Base-by-base conservation (phyloP, 2,329 filamentous ascomycete genomes). In the Helicocarpus griseus region DNA sequence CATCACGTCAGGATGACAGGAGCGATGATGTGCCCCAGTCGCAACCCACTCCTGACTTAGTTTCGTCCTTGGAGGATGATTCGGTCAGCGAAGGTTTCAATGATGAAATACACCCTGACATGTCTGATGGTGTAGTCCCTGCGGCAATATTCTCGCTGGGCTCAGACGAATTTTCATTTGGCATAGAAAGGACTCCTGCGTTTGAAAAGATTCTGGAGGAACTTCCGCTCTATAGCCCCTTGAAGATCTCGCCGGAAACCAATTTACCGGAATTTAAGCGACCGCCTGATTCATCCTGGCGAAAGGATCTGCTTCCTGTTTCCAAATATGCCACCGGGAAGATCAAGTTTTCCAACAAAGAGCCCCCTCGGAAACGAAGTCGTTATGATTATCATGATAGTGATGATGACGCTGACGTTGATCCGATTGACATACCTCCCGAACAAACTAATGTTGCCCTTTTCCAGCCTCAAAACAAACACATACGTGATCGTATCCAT, bases 391-490 rank as follows among this genome's bases (percentile, higher is more conserved):
- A 94, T 60, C 29, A 39, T 38, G 82, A 88, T 52, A 86, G 93
- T 58, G 83, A 84, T 49, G 81, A 81, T 9, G 78, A 83, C 19
- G 75, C 80, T 22, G 81, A 83, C 31, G 70, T 74, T 46, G 65
- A 68, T 21, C 60, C 69, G 17, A 52, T 67, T 39, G 76, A 79
- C 39, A 64, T 90, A 7, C 77, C 79, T 1, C 83, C 89, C 0
- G 81, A 86, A 56, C 84, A 85, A 57, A 81, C 77, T 1, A 80
- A 87, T 54, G 88, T 96, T 53, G 90, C 91, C 1, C 73, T 98
- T 0, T 98, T 98, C 69, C 83, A 87, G 56, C 83, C 88, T 0
- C 87, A 95, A 54, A 91, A 94, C 72, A 94, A 91, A 67, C 79
- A 84, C 50, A 89, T 96, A 38, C 82, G 91, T 52, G 91, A 97